phyloP scores from a whole-genome alignment of 176 grass and related monocot species.

The Paspalum vaginatum region DNA sequence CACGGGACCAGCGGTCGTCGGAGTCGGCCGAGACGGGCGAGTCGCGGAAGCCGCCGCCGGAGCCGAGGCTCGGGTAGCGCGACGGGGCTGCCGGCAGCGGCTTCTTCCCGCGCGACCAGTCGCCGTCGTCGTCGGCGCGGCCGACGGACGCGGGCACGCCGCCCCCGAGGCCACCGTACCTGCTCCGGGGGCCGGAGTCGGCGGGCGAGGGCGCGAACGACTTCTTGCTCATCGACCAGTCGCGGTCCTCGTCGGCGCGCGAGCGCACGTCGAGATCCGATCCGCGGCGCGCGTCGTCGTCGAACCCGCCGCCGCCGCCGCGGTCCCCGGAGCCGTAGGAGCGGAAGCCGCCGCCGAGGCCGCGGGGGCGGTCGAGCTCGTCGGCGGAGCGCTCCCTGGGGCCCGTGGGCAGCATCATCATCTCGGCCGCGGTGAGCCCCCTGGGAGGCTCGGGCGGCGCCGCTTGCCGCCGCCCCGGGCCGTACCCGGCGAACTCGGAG shows the following conservation, averaged over 20 bases:
- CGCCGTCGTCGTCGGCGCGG: slow-evolving; percentile 60
- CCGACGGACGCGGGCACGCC: slow-evolving; percentile 27
- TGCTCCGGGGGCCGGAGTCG: slow-evolving; percentile 39
- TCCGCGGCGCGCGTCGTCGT: slow-evolving; percentile 54
- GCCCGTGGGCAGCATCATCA: slow-evolving; percentile 61
- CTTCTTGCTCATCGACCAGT: slow-evolving; percentile 76
- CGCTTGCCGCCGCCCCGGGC: neutral
- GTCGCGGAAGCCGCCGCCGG: slow-evolving; percentile 48
- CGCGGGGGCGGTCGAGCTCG: slow-evolving; percentile 60
- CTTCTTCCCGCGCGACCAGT: slow-evolving; percentile 80
- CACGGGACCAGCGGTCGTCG: slow-evolving; percentile 62
- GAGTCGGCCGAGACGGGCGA: slow-evolving; percentile 53
- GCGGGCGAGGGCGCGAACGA: slow-evolving; percentile 38
- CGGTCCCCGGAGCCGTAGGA: slow-evolving; percentile 43
- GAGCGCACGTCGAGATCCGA: slow-evolving; percentile 73
- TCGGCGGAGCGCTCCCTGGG: slow-evolving; percentile 67
- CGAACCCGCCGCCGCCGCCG: slow-evolving; percentile 52
- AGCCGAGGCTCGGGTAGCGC: slow-evolving; percentile 53
- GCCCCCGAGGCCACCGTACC: slow-evolving; percentile 47
- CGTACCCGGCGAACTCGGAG: slow-evolving; percentile 58
- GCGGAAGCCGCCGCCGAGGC: slow-evolving; percentile 65
- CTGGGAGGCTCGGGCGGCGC: slow-evolving; percentile 14
- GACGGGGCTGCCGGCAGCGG: slow-evolving; percentile 30
- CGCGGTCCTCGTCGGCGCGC: slow-evolving; percentile 68
- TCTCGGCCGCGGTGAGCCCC: slow-evolving; percentile 62